Base-by-base conservation (phyloP, 208 protist species). In the Novymonas esmeraldas region DNA sequence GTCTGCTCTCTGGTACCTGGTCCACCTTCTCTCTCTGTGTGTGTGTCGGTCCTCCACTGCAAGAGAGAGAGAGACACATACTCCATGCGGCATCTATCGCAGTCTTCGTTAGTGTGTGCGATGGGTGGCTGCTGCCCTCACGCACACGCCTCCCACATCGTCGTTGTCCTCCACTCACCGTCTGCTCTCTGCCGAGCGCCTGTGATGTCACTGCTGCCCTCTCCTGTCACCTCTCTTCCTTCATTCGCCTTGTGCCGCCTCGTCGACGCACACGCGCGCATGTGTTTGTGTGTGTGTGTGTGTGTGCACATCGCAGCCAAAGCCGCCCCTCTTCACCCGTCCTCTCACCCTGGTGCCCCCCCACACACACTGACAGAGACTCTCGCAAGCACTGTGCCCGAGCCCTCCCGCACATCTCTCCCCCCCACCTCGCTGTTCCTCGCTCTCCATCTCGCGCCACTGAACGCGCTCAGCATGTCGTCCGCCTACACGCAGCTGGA, bases 401-500 rank as follows among this genome's bases (percentile, higher is more conserved):
- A n/a, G n/a, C n/a, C 2, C 14, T 13, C 49, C 11, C 26, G 4
- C 22, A 4, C 29, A 9, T 18, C 26, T 54, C 26, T 54, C 48
- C 11, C 14, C 26, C 20, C 24, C 4, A 29, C 42, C 22, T 48
- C 18, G 42, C 18, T 48, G 42, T n/a, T 24, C 18, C 18, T 6
- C 42, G 18, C 11, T 48, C 22, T 50, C 28, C 20, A 2, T 22
- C 13, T 22, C n/a, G 45, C 20, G 16, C 45, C n/a, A n/a, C n/a
- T n/a, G n/a, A n/a, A n/a, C n/a, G n/a, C 42, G 18, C 11, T 48
- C 22, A 29, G 22, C 20, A 2, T 22, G 5, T 22, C n/a, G 45
- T 11, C 11, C 45, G 49, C 59, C 24, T 75, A 75, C 22, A 16
- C 42, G 38, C 10, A 68, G 56, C 52, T 63, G 33, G 69, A 68